Evolutionary conservation across 192 early-diverging fungal species (phyloP), one percentile per base, ranked within the genome.

Genomic region (Gigaspora rosea): DNA sequence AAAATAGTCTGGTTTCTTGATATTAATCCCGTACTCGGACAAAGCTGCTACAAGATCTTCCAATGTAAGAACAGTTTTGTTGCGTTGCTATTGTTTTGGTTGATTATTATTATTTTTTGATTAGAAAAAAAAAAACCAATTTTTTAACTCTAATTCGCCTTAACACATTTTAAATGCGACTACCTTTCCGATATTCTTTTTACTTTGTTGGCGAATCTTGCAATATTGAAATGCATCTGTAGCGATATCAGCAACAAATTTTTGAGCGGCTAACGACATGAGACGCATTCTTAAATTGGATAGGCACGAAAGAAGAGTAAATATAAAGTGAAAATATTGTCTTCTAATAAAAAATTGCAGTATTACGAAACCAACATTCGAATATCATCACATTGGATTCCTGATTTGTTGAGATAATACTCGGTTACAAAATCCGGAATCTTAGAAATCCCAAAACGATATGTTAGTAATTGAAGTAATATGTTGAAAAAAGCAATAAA

Each of bases 341-440:
- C 32, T 56, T 16, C 10, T 56, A 54, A 3, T 59, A 11, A 16
- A 3, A 22, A 69, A 32, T 1, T 20, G 35, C 13, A 76, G 41
- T 2, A 66, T 18, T 49, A 62, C 48, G 47, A 71, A n/a, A 83
- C 85, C n/a, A 82, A 90, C 90, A 95, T 84, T 63, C 93, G 79
- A 41, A 91, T 83, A 83, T 95, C 93, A 70, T 92, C 89, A 71
- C 90, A 93, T 52, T 92, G 88, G 71, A 95, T 91, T n/a, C 93
- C 94, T 15, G 91, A 89, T 56, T 86, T 81, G 68, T 87, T 83
- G 11, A 95, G 80, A 78, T 96, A 95, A 80, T 99, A 95, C 79
- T 99, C 96, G 12, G 95, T 96, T 13, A 97, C 92, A 33, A 93
- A 91, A 77, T 97, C 97, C 48, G 96, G 96, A 61, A 96, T 95